Conservation (phyloP, 2,329 filamentous ascomycete genomes). For the Cadophora malorum region DNA sequence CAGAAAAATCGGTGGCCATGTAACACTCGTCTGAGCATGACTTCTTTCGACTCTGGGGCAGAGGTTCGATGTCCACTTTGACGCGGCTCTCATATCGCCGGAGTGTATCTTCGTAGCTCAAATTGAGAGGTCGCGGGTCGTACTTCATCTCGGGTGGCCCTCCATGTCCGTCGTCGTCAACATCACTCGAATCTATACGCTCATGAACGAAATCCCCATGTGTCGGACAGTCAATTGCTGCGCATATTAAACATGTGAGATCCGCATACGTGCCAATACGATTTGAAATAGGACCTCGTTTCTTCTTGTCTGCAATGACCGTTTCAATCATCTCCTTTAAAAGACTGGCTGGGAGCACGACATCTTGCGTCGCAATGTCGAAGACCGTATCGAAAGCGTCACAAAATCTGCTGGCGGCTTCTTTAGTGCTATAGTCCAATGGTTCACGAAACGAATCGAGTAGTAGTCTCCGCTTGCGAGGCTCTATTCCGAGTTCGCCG, state of each 20-base stretch:
- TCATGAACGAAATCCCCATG: conserved; percentile 40
- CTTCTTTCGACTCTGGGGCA: not conserved
- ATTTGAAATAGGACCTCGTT: conserved; percentile 12
- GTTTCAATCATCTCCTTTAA: conserved; percentile 38
- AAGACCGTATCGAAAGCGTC: conserved; percentile 35
- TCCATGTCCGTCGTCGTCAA: conserved; percentile 27
- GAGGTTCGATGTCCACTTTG: not conserved
- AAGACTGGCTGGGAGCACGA: conserved; percentile 33
- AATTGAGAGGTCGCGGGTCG: conserved; percentile 31
- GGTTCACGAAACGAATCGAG: conserved; percentile 24
- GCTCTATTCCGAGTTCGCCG: conserved; percentile 21
- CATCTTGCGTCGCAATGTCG: conserved; percentile 27
- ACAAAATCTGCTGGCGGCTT: conserved; percentile 27
- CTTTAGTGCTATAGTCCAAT: conserved; percentile 2
- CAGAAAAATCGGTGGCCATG: conserved; percentile 21
- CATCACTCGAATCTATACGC: conserved; percentile 19
- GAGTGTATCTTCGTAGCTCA: conserved; percentile 34
- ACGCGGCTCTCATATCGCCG: conserved; percentile 31
- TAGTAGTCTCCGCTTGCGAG: conserved; percentile 27
- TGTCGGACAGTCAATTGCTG: conserved; percentile 39
- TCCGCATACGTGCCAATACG: conserved; percentile 37
- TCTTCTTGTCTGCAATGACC: conserved; percentile 4
- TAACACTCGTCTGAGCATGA: conserved; percentile 35
- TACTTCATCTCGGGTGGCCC: conserved; percentile 30
- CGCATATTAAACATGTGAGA: conserved; percentile 42